Base-by-base conservation (phyloP, 23 red algal genomes). In the Gracilaria domingensis region DNA sequence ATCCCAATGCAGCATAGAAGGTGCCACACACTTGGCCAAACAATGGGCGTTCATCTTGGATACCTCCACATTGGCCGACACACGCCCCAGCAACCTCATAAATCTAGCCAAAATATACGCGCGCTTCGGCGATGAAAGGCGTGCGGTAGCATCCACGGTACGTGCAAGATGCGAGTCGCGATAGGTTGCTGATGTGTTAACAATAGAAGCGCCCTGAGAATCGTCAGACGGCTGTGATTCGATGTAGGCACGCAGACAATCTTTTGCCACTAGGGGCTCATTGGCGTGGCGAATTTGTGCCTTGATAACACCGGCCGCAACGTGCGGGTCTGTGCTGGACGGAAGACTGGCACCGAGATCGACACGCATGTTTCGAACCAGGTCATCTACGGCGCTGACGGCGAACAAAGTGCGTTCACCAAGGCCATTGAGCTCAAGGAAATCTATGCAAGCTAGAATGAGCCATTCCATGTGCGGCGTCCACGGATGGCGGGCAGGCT, bases 1-100 rank as follows among this genome's bases (percentile, higher is more conserved):
- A 72, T 97, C 95, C 95, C 95, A 97, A 49, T 97, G 95, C 33
- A 94, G 75, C 83, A 97, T 88, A 21, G 80, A 81, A 38, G 95
- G 95, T 18, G 95, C 95, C 26, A 97, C 82, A 40, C 90, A 93
- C 50, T 91, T 90, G 16, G 95, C 90, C 65, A 97, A 58, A 55
- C 88, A 91, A 78, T 97, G 95, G 29, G 95, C 90, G 28, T 97
- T 97, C 95, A 97, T 97, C 47, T 71, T 80, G 12, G 60, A 76
- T 30, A 75, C 79, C 78, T 97, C 89, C 24, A 87, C 78, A 53
- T 85, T 85, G 4, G 95, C 90, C 16, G 54, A 87, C 28, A 97
- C 91, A 24, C 91, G 55, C 28, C 95, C 95, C 14, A 97, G 64
- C 73, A 94, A 77, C 82, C 81, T 73, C 88, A 93, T 87, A 51